Base-by-base conservation (phyloP, 202 grass and related monocot species). In the Brachypodium distachyon region DNA sequence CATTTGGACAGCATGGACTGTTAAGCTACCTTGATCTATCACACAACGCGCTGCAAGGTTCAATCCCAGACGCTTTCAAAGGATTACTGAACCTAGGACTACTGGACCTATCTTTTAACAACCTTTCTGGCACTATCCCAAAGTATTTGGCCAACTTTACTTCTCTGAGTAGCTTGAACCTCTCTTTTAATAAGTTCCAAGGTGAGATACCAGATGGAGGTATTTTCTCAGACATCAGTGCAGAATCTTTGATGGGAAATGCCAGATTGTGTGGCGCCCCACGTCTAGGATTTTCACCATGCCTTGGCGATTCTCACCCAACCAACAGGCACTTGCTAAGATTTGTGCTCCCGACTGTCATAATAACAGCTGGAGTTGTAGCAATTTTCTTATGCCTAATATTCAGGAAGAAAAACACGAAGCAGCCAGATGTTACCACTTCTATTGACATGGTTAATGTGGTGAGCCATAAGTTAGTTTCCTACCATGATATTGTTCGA, bases 211-310 rank as follows among this genome's bases (percentile, higher is more conserved):
- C 77, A 33, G 7, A 54, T 12, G 77, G 69, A 9, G 83, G 83
- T 3, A 32, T 54, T 12, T 86, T 86, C 41, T 60, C 52, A 14
- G 76, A 70, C 28, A 59, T 81, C 31, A 70, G 40, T 0, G 19
- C 23, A 26, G 32, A 86, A 86, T 86, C 18, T 34, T 53, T 86
- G n/a, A 79, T 77, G 43, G 62, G 78, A 2, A 82, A 87, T 63
- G 25, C 2, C 7, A 26, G 46, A 12, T 9, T 87, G 10, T 87
- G 79, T 7, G 72, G 84, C 11, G 25, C 40, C 29, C 17, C 18
- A 4, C 42, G 9, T 49, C 33, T 59, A 11, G 73, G 73, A 75
- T 19, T 87, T 28, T 18, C 9, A 2, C 73, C 55, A 16, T 83
- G 85, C 31, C 5, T 11, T n/a, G n/a, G n/a, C n/a, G 12, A 41